Evolutionary conservation across 768 basidiomycete species (phyloP).

Genomic region (Pleurotus tuber-regium): DNA sequence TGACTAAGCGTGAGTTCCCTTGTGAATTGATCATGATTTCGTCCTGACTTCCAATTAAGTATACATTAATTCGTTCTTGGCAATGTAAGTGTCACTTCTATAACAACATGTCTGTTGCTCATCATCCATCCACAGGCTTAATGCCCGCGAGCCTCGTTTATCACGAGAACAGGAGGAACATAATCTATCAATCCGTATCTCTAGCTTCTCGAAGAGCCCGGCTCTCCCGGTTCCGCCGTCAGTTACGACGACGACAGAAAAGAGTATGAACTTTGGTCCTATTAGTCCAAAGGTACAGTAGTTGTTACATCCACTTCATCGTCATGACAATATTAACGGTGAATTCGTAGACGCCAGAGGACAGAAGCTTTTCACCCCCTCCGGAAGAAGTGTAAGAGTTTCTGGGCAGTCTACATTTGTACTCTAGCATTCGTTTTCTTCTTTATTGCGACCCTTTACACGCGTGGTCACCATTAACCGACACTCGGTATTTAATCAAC

Average conservation of each 20-base stretch:
- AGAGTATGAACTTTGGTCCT: conserved; percentile 6
- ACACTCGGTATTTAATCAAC: conserved; percentile 4
- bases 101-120: no score
- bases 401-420: background rate
- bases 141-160: background rate
- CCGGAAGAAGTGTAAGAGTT: conserved; percentile 7
- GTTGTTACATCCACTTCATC: no score
- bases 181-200: conserved; percentile 7
- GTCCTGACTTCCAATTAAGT: conserved; percentile 26
- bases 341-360: conserved; percentile 1
- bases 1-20: conserved; percentile 38
- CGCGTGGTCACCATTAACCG: background rate
- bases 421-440: conserved; percentile 3
- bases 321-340: background rate
- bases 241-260: conserved; percentile 7
- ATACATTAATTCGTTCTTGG: conserved; percentile 42
- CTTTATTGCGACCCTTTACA: background rate
- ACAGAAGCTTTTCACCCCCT: background rate
- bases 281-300: conserved; percentile 1
- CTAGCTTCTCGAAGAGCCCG: conserved; percentile 3
- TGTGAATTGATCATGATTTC: background rate
- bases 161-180: conserved; percentile 7
- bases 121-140: no score
- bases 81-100: conserved; percentile 23
- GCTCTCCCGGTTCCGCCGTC: conserved; percentile 2